Evolutionary conservation across 2,329 filamentous ascomycete genomes (phyloP), one percentile per base, ranked within the genome.

Genomic region (Neonectria punicea): DNA sequence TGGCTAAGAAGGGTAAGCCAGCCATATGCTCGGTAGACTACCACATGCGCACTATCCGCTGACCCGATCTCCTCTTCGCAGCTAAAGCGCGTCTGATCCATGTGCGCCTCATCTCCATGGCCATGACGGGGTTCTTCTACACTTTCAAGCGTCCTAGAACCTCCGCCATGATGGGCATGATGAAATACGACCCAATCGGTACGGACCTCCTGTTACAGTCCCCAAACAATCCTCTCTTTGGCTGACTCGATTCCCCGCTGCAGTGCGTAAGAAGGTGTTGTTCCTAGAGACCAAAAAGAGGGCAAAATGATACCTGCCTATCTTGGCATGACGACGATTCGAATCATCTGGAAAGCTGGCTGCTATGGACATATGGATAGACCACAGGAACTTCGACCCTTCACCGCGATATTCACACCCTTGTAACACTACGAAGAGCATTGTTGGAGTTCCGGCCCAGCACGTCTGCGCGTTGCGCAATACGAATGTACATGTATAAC

Each of bases 111-210:
- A 86, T 99, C 80, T 97, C 94, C 69, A 99, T 99, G 96, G 96
- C 96, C 79, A 91, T 97, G 91, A 99, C 96, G 28, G 96, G 96
- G 76, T 99, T 94, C 87, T 99, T 95, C 86, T 94, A 95, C 81
- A 97, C 93, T 58, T 90, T 97, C 80, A 87, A 91, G 73, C 90
- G 97, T 64, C 94, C 94, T 13, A 91, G 96, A 73, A 87, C 88
- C 32, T 87, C 94, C 68, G 86, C 91, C 49, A 94, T 97, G 61
- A 88, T 99, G 82, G 97, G 94, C 84, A 96, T 99, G 93, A 85
- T 99, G 74, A 99, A 99, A 85, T 99, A 99, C 82, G 96, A 99
- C 79, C 96, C 96, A 46, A 94, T 99, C 70, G 91, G 93, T 97
- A 89, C 71, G 78, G 41, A 5, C 14, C 36, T n/a, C 36, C 5